Percentiles rank a stretch among this genome's conserved stretches.
These are phyloP conservation scores for Cladophialophora carrionii DNA, from an alignment of 2,329 filamentous ascomycete species.

Conservation along the genomic window DNA sequence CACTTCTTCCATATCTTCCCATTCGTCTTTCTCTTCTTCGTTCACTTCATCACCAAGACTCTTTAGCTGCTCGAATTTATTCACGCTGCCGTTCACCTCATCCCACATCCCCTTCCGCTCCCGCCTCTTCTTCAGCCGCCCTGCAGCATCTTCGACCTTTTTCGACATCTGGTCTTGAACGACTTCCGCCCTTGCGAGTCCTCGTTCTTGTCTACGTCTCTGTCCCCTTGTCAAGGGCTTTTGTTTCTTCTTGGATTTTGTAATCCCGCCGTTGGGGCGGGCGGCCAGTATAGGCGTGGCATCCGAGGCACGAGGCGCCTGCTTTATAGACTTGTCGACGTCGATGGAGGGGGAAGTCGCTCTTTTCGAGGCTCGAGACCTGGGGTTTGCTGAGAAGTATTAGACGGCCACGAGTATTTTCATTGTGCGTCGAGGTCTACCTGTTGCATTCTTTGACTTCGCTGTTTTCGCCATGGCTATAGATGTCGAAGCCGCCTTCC, in stretches of 20 bases:
- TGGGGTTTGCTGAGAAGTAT: constrained; percentile 54
- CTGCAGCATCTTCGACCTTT: constrained; percentile 59
- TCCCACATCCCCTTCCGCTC: constrained; percentile 52
- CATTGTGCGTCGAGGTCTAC: constrained; percentile 13
- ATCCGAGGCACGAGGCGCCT: constrained; percentile 47
- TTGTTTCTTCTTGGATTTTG: constrained; percentile 54
- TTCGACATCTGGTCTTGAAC: constrained; percentile 59
- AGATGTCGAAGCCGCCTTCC: background rate
- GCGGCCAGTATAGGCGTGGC: constrained; percentile 45
- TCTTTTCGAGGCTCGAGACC: constrained; percentile 63
- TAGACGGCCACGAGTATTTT: background rate
- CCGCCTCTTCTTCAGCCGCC: constrained; percentile 53
- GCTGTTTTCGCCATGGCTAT: constrained; percentile 37
- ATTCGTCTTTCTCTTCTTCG: constrained; percentile 55
- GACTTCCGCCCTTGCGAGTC: constrained; percentile 59
- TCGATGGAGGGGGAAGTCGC: constrained; percentile 59
- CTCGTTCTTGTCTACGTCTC: constrained; percentile 57
- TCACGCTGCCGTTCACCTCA: constrained; percentile 45
- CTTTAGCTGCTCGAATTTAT: constrained; percentile 36
- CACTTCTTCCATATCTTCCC: constrained; percentile 46
- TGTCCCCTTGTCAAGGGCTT: constrained; percentile 59
- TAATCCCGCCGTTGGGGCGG: constrained; percentile 56
- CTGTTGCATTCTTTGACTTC: constrained; percentile 26
- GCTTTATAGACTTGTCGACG: constrained; percentile 55
- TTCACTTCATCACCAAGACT: constrained; percentile 51